Base-by-base conservation (phyloP, 768 basidiomycete genomes). In the Cyclocybe cylindracea region DNA sequence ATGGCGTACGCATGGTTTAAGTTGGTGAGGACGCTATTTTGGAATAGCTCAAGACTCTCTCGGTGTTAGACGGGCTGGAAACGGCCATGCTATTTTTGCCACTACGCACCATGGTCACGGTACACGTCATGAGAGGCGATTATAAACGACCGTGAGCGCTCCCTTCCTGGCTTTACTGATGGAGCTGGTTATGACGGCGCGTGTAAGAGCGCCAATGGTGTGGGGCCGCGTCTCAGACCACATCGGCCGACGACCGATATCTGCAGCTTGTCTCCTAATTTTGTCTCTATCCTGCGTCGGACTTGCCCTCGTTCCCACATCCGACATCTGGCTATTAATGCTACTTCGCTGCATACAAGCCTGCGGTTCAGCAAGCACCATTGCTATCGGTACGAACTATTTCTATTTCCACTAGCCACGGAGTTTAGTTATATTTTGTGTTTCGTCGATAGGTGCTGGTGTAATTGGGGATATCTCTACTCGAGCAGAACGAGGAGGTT, bases 301-400 rank as follows among this genome's bases (percentile, higher is more conserved):
- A 10, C 64, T 82, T 13, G 80, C 79, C 0, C 66, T 78, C 6
- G 72, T 75, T 16, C 78, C 79, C 1, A 75, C 75, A 2, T 72
- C 71, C 4, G 86, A 77, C 3, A 94, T 89, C 64, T 93, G 89
- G 89, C 70, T 91, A 5, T 71, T 94, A 9, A 78, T 94, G 72
- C 58, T 94, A 11, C 76, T 94, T n/a, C 80, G 92, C 18, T 89
- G 87, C 53, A 35, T 93, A 2, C 91, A 94, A 72, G 85, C 88
- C 2, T 78, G 84, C 2, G 91, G 91, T 1, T 89, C 86, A 2
- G 87, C 90, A 0, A 89, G 89, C 50, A 89, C 87, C 0, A 76
- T 91, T 54, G 89, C 89, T 0, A 72, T 92, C 16, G 88, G 89
- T 80, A 63, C 39, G 64, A 61, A 13, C 36, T 10, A 8, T 14